Conservation (phyloP, 805 yeast genomes). For the Candida khao-thaluensis region DNA sequence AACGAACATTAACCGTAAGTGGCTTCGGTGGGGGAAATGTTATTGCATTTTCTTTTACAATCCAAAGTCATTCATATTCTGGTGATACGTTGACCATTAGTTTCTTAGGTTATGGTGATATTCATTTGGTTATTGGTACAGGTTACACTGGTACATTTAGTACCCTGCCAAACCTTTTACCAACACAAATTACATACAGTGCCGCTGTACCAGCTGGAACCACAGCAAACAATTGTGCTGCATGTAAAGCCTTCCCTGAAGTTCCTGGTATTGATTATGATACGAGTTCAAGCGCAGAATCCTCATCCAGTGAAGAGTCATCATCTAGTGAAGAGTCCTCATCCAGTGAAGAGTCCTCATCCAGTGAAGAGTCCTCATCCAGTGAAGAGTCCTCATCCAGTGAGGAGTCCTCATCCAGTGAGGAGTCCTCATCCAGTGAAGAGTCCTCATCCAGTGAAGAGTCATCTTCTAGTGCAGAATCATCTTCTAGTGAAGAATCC, state of each 20-base stretch:
- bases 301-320: slow-evolving; percentile 1
- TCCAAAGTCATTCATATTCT: slow-evolving; percentile 1
- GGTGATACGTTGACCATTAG: slow-evolving; percentile 9
- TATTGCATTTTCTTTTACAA: slow-evolving; percentile 8
- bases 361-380: slow-evolving; percentile 6
- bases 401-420: slow-evolving; percentile 11
- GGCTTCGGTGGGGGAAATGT: slow-evolving; percentile 22
- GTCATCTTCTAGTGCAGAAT: background rate
- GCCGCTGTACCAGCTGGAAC: slow-evolving; percentile 8
- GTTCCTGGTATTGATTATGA: slow-evolving; percentile 17
- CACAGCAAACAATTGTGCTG: slow-evolving; percentile 15
- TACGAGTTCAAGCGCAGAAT: slow-evolving; percentile 1
- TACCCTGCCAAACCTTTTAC: background rate
- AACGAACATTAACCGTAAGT: slow-evolving; percentile 16
- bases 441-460: slow-evolving; percentile 5
- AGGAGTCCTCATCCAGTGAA: slow-evolving; percentile 7
- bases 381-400: slow-evolving; percentile 7
- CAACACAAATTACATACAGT: slow-evolving; percentile 2
- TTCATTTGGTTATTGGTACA: slow-evolving; percentile 8
- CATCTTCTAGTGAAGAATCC: background rate
- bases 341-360: slow-evolving; percentile 3
- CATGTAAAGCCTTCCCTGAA: slow-evolving; percentile 16
- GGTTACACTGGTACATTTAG: slow-evolving; percentile 6
- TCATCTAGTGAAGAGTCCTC: slow-evolving; percentile 8
- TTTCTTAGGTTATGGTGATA: background rate